phyloP scores from a whole-genome alignment of 2,329 filamentous ascomycete genomes.

The Pseudocercospora fuligena region DNA sequence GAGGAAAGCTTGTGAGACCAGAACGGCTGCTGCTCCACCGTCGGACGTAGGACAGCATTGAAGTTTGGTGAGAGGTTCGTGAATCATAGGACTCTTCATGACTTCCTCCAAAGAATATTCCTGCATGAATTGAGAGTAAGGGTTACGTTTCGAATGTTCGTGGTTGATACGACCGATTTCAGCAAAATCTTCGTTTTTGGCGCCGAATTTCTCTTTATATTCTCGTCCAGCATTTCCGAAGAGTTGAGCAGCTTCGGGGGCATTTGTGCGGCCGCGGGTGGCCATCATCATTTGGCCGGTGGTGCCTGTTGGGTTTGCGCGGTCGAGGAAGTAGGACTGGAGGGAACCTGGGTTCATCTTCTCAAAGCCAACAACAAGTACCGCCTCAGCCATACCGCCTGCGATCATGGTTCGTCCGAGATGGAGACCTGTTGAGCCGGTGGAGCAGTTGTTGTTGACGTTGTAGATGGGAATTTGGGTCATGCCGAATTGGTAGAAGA shows the following conservation, averaged over 20 bases:
- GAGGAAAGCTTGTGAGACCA: slow-evolving; percentile 89
- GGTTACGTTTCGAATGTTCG: slow-evolving; percentile 86
- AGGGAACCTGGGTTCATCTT: slow-evolving; percentile 94
- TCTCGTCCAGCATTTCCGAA: slow-evolving; percentile 95
- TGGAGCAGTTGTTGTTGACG: slow-evolving; percentile 98
- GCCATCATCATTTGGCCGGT: slow-evolving; percentile 64
- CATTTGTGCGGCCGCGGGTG: slow-evolving; percentile 34
- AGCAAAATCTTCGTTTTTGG: slow-evolving; percentile 81
- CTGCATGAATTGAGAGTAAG: slow-evolving; percentile 93
- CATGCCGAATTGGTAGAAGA: slow-evolving; percentile 99
- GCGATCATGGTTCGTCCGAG: slow-evolving; percentile 81
- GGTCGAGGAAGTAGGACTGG: slow-evolving; percentile 80
- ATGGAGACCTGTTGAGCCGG: slow-evolving; percentile 83
- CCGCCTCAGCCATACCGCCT: slow-evolving; percentile 75
- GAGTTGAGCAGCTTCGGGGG: slow-evolving; percentile 63
- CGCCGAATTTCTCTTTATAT: slow-evolving; percentile 92
- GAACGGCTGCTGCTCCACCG: slow-evolving; percentile 82
- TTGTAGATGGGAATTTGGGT: slow-evolving; percentile 96
- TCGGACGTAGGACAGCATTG: slow-evolving; percentile 97
- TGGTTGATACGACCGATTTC: slow-evolving; percentile 95
- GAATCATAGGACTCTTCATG: slow-evolving; percentile 74
- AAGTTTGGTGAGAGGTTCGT: slow-evolving; percentile 90
- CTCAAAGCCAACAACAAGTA: slow-evolving; percentile 92
- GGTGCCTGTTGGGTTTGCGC: slow-evolving; percentile 77
- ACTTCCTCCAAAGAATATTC: slow-evolving; percentile 88